Conservation (phyloP, 1,139 yeast genomes). For the Debaryomyces coudertii region DNA sequence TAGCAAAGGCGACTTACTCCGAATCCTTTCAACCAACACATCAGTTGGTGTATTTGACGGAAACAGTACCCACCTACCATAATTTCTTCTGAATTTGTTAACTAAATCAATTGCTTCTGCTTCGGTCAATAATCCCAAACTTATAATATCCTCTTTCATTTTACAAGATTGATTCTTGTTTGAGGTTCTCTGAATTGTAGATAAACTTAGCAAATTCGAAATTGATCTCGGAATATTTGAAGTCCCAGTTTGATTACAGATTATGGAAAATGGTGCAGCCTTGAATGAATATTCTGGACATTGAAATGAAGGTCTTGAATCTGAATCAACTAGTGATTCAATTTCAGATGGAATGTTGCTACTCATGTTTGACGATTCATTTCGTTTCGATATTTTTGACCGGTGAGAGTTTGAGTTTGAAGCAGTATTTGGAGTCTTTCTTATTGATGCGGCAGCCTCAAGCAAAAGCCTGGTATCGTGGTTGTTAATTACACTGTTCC, state of each 20-base stretch:
- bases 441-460: conserved; percentile 34
- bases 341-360: conserved; percentile 1
- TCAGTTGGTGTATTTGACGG: conserved; percentile 58
- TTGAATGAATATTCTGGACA: conserved; percentile 44
- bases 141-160: conserved; percentile 9
- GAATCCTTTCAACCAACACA: conserved; percentile 53
- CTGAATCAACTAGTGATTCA: background rate
- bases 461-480: conserved; percentile 31
- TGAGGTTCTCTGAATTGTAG: conserved; percentile 12
- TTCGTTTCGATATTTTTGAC: background rate
- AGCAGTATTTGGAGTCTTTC: conserved; percentile 5
- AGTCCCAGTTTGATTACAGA: conserved; percentile 37
- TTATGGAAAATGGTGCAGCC: conserved; percentile 54
- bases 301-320: conserved; percentile 31
- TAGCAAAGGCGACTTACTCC: conserved; percentile 60
- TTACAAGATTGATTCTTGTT: background rate
- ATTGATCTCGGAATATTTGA: conserved; percentile 48
- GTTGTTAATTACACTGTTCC: conserved; percentile 14
- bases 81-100: conserved; percentile 63
- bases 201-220: conserved; percentile 39
- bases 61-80: conserved; percentile 79
- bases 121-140: conserved; percentile 50
- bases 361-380: background rate
- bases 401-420: background rate
- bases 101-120: conserved; percentile 55